Evolutionary conservation across 2,329 filamentous ascomycete species (phyloP).

Genomic region (Verticillium nubilum): DNA sequence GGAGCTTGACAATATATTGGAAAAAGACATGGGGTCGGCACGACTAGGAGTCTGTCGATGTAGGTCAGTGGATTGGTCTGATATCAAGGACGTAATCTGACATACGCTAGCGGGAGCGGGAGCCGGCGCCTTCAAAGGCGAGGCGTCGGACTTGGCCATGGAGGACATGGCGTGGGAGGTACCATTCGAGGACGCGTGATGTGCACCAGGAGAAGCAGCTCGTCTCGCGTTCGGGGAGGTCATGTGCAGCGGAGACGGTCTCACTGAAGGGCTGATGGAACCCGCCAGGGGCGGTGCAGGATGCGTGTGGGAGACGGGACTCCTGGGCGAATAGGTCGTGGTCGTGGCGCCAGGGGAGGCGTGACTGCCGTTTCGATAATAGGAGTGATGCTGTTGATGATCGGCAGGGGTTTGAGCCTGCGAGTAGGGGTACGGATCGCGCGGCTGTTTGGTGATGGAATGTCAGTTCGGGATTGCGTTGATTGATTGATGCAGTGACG

Average conservation of each 20-base stretch:
- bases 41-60: slow-evolving; percentile 38
- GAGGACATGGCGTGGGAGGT: slow-evolving; percentile 26
- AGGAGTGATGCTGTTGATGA: slow-evolving; percentile 24
- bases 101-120: slow-evolving; percentile 28
- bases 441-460: slow-evolving; percentile 30
- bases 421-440: slow-evolving; percentile 45
- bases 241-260: slow-evolving; percentile 30
- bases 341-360: slow-evolving; percentile 40
- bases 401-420: slow-evolving; percentile 32
- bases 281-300: slow-evolving; percentile 33
- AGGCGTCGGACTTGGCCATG: slow-evolving; percentile 32
- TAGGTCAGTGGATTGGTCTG: slow-evolving; percentile 5
- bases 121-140: slow-evolving; percentile 32
- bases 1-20: slow-evolving; percentile 82
- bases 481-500: not conserved
- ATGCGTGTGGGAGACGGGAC: slow-evolving; percentile 45
- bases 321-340: slow-evolving; percentile 39
- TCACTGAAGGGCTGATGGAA: slow-evolving; percentile 37
- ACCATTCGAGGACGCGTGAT: slow-evolving; percentile 33
- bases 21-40: slow-evolving; percentile 90
- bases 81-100: slow-evolving; percentile 5
- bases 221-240: slow-evolving; percentile 44
- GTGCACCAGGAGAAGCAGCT: slow-evolving; percentile 29
- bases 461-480: not conserved
- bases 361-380: slow-evolving; percentile 46